Evolutionary conservation across 371 early-diverging fungal species (phyloP).

Genomic region (Zopfochytrium polystomum): DNA sequence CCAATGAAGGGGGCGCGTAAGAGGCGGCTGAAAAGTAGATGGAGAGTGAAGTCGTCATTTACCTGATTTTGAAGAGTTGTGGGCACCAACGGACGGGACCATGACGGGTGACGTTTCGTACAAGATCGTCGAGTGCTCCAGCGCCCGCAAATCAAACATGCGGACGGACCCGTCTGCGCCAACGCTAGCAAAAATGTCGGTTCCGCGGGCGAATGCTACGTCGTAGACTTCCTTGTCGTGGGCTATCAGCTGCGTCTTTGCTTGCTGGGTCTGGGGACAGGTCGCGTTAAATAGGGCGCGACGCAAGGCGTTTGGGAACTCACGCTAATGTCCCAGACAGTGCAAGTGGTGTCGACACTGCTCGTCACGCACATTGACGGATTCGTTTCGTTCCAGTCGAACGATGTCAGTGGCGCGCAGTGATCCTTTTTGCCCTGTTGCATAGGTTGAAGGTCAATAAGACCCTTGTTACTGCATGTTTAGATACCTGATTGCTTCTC

Average conservation of each 20-base stretch:
- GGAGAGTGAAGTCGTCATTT: conserved; percentile 1
- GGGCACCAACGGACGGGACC: conserved; percentile 82
- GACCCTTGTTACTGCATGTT: not conserved
- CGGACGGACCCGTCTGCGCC: conserved; percentile 97
- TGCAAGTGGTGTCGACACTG: conserved; percentile 96
- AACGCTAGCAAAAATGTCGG: conserved; percentile 92
- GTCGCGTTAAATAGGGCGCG: not conserved
- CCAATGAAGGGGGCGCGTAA: no score
- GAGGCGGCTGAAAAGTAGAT: not conserved
- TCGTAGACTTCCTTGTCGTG: conserved; percentile 97
- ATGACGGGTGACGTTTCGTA: conserved; percentile 76
- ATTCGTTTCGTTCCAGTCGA: conserved; percentile 93
- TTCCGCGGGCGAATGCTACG: conserved; percentile 82
- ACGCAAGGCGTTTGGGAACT: conserved; percentile 4
- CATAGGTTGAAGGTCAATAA: conserved; percentile 1
- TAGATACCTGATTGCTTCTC: conserved; percentile 33
- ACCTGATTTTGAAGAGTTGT: conserved; percentile 56
- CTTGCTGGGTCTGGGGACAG: conserved; percentile 71
- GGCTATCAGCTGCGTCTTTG: conserved; percentile 95
- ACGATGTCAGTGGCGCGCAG: conserved; percentile 87
- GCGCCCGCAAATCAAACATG: conserved; percentile 85
- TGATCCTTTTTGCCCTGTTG: conserved; percentile 59
- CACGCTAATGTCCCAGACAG: conserved; percentile 91
- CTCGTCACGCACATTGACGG: conserved; percentile 82
- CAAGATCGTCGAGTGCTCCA: conserved; percentile 86